phyloP scores from a whole-genome alignment of 257 asterid genomes.

The Solanum pinnatisectum region DNA sequence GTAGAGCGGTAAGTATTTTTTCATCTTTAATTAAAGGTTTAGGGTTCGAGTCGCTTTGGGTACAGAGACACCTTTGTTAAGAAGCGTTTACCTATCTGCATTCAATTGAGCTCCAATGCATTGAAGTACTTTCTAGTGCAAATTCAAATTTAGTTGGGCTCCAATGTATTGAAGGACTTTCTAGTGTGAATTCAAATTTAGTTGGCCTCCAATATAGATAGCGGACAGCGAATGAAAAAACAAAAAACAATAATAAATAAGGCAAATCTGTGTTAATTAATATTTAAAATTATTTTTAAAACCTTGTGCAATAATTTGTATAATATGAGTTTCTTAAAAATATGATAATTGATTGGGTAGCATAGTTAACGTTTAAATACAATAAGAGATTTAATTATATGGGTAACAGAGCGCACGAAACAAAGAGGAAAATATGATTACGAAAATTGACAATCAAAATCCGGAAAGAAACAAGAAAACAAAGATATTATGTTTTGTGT shows the following conservation, averaged over 20 bases:
- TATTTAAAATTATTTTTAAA: background rate
- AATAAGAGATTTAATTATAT: background rate
- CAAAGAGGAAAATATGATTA: background rate
- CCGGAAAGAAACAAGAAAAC: background rate
- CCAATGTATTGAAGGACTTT: no score
- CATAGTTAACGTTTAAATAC: background rate
- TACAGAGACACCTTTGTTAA: no score
- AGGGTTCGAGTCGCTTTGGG: fast-evolving
- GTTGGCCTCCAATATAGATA: no score
- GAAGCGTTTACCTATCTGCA: no score
- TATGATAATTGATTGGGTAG: background rate
- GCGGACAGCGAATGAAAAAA: background rate
- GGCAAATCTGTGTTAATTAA: background rate
- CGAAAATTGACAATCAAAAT: background rate
- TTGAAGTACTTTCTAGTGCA: no score
- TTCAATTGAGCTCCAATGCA: no score
- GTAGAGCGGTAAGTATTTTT: background rate
- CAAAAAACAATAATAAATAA: background rate
- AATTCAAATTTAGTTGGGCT: no score
- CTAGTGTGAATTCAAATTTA: no score
- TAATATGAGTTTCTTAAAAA: background rate
- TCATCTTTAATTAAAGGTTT: no score
- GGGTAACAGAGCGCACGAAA: background rate
- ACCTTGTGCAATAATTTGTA: background rate
- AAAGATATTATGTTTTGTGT: background rate